Conservation (phyloP, 2,329 filamentous ascomycete genomes). For the Beauveria varroae region DNA sequence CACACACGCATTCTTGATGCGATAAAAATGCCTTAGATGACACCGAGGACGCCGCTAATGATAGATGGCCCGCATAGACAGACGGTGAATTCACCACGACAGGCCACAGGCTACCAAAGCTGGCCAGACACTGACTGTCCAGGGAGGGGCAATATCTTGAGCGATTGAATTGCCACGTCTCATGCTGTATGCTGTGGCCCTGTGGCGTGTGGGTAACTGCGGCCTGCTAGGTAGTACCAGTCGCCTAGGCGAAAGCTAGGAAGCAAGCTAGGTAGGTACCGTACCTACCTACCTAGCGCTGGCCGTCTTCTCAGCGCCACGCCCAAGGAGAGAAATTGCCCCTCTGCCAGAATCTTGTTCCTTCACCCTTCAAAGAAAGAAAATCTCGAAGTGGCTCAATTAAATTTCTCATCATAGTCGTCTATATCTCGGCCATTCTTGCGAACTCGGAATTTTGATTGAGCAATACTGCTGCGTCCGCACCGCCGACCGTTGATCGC, state of each 20-base stretch:
- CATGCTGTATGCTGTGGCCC: background rate
- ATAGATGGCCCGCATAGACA: background rate
- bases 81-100: background rate
- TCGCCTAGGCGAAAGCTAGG: background rate
- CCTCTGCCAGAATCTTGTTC: slow-evolving; percentile 5
- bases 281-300: background rate
- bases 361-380: background rate
- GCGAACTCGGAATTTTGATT: background rate
- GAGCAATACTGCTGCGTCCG: background rate
- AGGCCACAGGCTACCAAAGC: background rate
- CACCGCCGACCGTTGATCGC: background rate
- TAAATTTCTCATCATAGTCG: background rate
- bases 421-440: background rate
- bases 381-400: background rate
- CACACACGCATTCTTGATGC: no score
- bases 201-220: background rate
- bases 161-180: background rate
- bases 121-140: background rate
- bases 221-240: background rate
- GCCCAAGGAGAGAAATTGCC: background rate
- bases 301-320: slow-evolving; percentile 4
- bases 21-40: background rate
- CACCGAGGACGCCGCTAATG: no score
- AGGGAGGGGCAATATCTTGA: slow-evolving; percentile 1
- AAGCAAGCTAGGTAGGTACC: background rate